Evolutionary conservation across 1,139 yeast species (phyloP).

Genomic region (Blastobotrys malaysiensis): DNA sequence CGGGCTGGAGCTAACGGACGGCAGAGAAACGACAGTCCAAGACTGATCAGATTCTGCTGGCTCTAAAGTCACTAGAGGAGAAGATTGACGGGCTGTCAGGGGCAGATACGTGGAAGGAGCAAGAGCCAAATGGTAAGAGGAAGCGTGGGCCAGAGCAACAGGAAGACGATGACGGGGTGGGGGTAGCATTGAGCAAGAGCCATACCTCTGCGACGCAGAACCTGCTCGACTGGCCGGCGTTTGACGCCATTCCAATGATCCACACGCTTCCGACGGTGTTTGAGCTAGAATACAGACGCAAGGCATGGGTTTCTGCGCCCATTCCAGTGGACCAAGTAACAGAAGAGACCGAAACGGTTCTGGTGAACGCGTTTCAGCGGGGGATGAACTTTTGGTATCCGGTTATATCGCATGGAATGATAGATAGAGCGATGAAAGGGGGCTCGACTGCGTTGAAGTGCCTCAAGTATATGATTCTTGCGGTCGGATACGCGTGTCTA

Average conservation of each 20-base stretch:
- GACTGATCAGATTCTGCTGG: neutral
- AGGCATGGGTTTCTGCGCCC: neutral
- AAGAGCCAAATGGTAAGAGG: neutral
- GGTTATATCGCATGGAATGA: neutral
- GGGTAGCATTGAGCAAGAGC: neutral
- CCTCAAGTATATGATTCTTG: neutral
- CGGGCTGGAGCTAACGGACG: neutral
- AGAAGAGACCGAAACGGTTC: neutral
- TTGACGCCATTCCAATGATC: neutral
- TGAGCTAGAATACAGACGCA: neutral
- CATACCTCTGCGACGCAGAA: neutral
- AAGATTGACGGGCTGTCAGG: neutral
- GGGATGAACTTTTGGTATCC: neutral
- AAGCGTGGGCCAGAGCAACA: neutral
- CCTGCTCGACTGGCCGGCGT: neutral
- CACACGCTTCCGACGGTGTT: neutral
- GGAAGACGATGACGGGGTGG: neutral
- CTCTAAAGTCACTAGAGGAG: neutral
- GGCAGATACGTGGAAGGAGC: too few relatives aligned
- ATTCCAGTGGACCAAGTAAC: neutral
- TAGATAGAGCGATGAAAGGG: neutral
- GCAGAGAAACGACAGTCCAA: neutral
- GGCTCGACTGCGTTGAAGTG: neutral
- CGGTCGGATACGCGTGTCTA: neutral
- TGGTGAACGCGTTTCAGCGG: neutral